Percentiles rank a stretch among this genome's conserved stretches.
phyloP scores from a whole-genome alignment of 768 basidiomycete genomes.

The Coprinopsis strossmayeri region DNA sequence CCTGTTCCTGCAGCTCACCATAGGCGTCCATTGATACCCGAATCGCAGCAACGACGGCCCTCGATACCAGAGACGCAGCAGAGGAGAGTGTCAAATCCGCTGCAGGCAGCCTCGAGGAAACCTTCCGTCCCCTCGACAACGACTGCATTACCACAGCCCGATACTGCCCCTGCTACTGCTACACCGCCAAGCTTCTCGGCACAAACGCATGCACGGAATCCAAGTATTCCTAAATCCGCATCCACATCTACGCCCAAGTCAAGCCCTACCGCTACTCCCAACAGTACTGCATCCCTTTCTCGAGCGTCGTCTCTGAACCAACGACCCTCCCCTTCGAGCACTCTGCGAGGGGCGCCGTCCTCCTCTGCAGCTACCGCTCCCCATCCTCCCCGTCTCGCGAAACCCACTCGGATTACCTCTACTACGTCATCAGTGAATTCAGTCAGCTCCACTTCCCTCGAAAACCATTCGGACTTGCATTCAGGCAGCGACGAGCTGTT shows the following conservation, averaged over 20 bases:
- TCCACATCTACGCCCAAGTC: conserved; percentile 10
- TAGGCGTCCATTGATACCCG: neutral
- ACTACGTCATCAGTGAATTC: conserved; percentile 19
- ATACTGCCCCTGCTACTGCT: neutral
- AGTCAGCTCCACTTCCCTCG: conserved; percentile 31
- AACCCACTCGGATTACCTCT: neutral
- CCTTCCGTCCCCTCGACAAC: neutral
- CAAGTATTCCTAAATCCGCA: neutral
- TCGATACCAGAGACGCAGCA: too few relatives aligned
- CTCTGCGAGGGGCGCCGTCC: too few relatives aligned
- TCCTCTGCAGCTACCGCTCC: neutral
- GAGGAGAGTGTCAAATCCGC: too few relatives aligned
- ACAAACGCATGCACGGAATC: neutral
- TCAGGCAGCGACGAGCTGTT: conserved; percentile 13
- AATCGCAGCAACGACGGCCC: neutral
- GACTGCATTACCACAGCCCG: neutral
- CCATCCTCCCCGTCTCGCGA: conserved; percentile 3
- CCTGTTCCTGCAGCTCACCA: neutral
- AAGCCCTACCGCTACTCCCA: neutral
- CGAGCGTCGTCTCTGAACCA: conserved; percentile 7
- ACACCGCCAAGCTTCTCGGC: neutral
- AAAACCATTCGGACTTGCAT: conserved; percentile 35
- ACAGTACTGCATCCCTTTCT: conserved; percentile 11
- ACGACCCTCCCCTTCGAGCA: neutral
- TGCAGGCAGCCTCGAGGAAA: neutral